These are phyloP conservation scores for Populus hybrid DNA, from an alignment of 441 rosid genomes.

Conservation along the genomic window DNA sequence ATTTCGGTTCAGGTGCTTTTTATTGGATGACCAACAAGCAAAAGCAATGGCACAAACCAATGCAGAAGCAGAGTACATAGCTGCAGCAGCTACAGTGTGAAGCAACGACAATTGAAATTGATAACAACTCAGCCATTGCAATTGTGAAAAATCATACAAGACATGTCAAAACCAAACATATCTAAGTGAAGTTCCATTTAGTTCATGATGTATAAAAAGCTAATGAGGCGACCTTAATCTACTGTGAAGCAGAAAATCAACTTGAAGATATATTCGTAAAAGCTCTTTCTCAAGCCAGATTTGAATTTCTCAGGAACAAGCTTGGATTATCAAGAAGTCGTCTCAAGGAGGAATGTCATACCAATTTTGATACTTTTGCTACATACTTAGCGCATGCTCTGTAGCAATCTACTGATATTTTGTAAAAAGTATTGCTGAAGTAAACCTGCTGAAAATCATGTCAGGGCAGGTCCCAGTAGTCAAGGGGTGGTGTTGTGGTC, in stretches of 20 bases:
- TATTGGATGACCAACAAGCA: no score
- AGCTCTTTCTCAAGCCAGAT: background rate
- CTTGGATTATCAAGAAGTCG: background rate
- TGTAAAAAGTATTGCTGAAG: background rate
- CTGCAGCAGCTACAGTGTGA: no score
- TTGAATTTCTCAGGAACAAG: background rate
- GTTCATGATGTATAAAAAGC: no score
- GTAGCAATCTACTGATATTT: background rate
- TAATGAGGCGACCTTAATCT: background rate
- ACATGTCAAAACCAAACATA: no score
- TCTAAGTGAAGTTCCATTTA: no score
- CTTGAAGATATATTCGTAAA: background rate
- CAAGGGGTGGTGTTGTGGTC: background rate
- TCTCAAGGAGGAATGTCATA: background rate
- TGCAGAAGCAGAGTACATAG: no score
- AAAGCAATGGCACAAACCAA: no score
- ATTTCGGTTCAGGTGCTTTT: no score
- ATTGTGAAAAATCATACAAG: no score
- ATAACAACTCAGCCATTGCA: no score
- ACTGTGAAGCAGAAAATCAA: background rate
- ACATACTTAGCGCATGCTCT: background rate
- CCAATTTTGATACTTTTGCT: background rate
- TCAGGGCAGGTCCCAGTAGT: background rate
- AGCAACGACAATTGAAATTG: no score
- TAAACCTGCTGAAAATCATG: background rate